Conservation (phyloP, 306 rosid genomes). For the Vigna angularis region DNA sequence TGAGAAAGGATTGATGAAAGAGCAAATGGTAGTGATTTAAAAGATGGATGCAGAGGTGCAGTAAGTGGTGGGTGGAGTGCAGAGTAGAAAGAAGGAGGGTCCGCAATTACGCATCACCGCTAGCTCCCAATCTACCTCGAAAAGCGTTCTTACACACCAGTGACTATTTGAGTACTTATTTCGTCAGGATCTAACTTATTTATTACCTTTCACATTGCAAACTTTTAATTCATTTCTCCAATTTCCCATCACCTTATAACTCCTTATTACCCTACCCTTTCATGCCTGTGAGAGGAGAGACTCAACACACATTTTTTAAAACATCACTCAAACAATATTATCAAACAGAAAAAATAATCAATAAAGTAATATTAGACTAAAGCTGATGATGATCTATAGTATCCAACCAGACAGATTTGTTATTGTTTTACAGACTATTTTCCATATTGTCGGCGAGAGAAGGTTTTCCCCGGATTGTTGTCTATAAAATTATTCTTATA, state of each 20-base stretch:
- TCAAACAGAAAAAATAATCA: no score
- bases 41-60: background rate
- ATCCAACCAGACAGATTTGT: background rate
- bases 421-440: background rate
- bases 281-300: no score
- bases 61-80: slow-evolving; percentile 8
- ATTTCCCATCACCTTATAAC: no score
- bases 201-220: slow-evolving; percentile 3
- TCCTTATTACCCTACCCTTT: no score
- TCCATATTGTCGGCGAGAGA: background rate
- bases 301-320: no score
- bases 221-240: background rate
- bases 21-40: no score
- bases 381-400: no score
- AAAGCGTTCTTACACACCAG: slow-evolving; percentile 52
- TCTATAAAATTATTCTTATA: no score
- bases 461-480: background rate
- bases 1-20: no score
- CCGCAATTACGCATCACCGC: slow-evolving; percentile 52
- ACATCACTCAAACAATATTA: no score
- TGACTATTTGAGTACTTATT: background rate
- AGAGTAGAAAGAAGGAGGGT: slow-evolving; percentile 20
- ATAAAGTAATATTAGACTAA: no score
- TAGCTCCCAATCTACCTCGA: slow-evolving; percentile 63
- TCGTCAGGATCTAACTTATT: slow-evolving; percentile 38